A percentile compares a stretch with the other conserved stretches of the same genome.
phyloP scores from a whole-genome alignment of 2,329 filamentous ascomycete species.

The Lasiodiplodia gonubiensis region DNA sequence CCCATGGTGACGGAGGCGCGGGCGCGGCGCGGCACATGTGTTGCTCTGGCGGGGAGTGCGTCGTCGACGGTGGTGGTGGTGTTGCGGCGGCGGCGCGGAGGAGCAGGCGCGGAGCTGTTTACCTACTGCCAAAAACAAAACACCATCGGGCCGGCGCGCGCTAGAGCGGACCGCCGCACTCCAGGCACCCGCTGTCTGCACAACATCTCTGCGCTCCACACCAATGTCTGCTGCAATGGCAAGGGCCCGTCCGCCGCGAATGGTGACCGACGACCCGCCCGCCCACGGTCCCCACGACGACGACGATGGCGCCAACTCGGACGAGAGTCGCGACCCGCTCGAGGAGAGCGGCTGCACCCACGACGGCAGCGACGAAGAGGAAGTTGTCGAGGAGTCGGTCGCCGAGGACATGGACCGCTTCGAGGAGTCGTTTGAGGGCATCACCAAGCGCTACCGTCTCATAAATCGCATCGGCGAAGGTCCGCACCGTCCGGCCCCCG shows the following conservation, averaged over 20 bases:
- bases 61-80: slow-evolving; percentile 31
- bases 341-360: slow-evolving; percentile 58
- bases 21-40: slow-evolving; percentile 32
- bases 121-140: slow-evolving; percentile 16
- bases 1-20: slow-evolving; percentile 62
- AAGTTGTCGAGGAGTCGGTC: slow-evolving; percentile 69
- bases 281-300: not conserved
- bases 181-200: not conserved
- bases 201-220: not conserved
- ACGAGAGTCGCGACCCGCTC: slow-evolving; percentile 56
- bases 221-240: slow-evolving; percentile 11
- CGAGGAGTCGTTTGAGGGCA: slow-evolving; percentile 80
- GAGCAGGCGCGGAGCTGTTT: slow-evolving; percentile 17
- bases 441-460: slow-evolving; percentile 81
- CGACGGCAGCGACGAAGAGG: slow-evolving; percentile 55
- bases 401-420: slow-evolving; percentile 79
- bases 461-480: slow-evolving; percentile 98
- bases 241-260: slow-evolving; percentile 10
- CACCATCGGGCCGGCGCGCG: slow-evolving; percentile 1
- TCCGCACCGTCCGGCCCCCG: slow-evolving; percentile 43
- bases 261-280: not conserved
- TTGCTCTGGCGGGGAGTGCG: slow-evolving; percentile 31
- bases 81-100: slow-evolving; percentile 30
- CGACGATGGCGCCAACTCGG: slow-evolving; percentile 37
- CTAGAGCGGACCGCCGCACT: not conserved